Percentiles rank a stretch among this genome's conserved stretches.
Evolutionary conservation across 1,284 basidiomycete species (phyloP).

Genomic region (Coniophora puteana): DNA sequence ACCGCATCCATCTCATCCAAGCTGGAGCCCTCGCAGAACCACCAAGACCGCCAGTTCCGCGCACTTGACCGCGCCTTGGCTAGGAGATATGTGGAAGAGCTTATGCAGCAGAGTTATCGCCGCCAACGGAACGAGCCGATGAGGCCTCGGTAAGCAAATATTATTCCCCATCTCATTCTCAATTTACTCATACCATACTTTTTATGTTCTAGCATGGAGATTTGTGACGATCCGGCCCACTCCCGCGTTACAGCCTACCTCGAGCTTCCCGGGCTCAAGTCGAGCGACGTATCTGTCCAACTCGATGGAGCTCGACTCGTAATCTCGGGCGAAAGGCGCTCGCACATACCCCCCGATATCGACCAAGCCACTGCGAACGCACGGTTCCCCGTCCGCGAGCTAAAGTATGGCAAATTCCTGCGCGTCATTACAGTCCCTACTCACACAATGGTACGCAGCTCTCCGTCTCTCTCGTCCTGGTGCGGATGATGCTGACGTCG

Average conservation of each 20-base stretch:
- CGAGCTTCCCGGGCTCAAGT: constrained; percentile 28
- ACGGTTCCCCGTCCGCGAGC: constrained; percentile 22
- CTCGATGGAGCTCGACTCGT: constrained; percentile 20
- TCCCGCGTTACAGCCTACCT: constrained; percentile 25
- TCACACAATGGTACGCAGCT: constrained; percentile 24
- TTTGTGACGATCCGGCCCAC: constrained; percentile 28
- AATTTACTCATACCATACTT: constrained; percentile 9
- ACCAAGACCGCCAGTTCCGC: constrained; percentile 28
- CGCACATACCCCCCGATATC: constrained; percentile 12
- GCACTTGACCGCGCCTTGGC: constrained; percentile 28
- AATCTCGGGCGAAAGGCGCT: constrained; percentile 23
- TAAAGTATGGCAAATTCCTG: constrained; percentile 28
- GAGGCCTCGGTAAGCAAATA: constrained; percentile 22
- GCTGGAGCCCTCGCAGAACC: constrained; percentile 19
- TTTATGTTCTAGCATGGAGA: constrained; percentile 25
- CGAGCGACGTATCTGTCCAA: constrained; percentile 27
- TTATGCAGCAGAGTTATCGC: constrained; percentile 19
- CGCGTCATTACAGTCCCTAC: constrained; percentile 27
- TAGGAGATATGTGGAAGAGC: constrained; percentile 24
- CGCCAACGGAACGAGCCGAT: constrained; percentile 18
- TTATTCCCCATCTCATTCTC: constrained; percentile 16
- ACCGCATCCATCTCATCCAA: constrained; percentile 18
- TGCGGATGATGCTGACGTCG: too few species aligned
- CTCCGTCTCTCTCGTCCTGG: constrained; percentile 4
- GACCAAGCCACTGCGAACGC: constrained; percentile 13